Conservation (phyloP, 306 rosid genomes). For the Cyclanthera cordifolia region DNA sequence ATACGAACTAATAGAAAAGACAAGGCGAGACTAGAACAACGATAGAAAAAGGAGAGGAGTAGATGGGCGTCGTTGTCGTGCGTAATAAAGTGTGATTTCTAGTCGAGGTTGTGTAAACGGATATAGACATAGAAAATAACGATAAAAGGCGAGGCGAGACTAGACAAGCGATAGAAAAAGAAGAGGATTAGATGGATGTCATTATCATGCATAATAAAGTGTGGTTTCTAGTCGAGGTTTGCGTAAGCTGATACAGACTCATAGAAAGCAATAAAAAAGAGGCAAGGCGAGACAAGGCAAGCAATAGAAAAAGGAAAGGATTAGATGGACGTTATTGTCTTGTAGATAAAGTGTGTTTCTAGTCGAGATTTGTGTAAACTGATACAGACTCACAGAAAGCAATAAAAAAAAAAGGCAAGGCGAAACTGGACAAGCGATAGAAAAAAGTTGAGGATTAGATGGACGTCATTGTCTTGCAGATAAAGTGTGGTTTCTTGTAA, state of each 20-base stretch:
- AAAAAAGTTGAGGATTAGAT: background rate
- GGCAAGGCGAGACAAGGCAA: too few relatives aligned
- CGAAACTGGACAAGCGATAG: background rate
- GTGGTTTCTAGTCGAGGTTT: too few relatives aligned
- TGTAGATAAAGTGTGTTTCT: background rate
- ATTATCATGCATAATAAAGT: background rate
- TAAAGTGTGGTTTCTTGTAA: background rate
- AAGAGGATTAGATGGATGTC: slow-evolving; percentile 7
- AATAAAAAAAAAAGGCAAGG: background rate
- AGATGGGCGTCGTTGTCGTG: slow-evolving; percentile 7
- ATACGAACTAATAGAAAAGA: too few relatives aligned
- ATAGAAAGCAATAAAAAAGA: background rate
- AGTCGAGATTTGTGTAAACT: too few relatives aligned
- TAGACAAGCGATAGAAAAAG: background rate
- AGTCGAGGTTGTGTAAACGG: too few relatives aligned
- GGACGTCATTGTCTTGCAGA: slow-evolving; percentile 10
- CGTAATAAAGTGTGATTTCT: background rate
- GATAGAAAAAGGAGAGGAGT: background rate
- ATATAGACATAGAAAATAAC: too few relatives aligned
- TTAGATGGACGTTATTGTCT: slow-evolving; percentile 9
- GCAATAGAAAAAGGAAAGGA: background rate
- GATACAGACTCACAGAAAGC: too few relatives aligned
- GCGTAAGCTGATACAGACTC: too few relatives aligned
- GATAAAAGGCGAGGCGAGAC: too few relatives aligned
- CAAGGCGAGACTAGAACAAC: too few relatives aligned